Evolutionary conservation across 2,329 filamentous ascomycete species (phyloP), one percentile per base, ranked within the genome.

Genomic region (Diaporthe velutina): DNA sequence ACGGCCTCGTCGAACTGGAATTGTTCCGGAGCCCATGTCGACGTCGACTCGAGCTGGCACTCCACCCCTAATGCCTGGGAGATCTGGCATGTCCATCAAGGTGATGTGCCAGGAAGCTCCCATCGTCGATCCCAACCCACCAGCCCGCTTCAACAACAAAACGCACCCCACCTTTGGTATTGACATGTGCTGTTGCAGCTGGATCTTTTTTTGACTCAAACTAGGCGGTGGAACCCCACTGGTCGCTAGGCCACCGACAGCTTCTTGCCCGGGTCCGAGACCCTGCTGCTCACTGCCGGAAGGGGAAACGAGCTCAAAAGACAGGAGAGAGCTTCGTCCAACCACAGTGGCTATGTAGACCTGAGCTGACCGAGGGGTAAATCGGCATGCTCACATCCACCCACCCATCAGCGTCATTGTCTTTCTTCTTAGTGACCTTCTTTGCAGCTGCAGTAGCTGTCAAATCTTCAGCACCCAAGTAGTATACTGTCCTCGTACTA

Each of bases 241-340:
- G n/a, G n/a, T n/a, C 60, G 58, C 45, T 52, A 30, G 61, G 42
- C 61, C 61, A 67, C 45, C 61, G 42, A 52, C 13, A 25, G 50
- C 30, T 28, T n/a, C n/a, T 8, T 42, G 22, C 38, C 38, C 45
- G 30, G 12, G 35, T 60, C 42, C 25, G 40, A 60, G 55, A 71
- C 67, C 68, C 38, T 48, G 38, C 68, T 17, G 40, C 25, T n/a
- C 52, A 58, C 48, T 74, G 66, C 71, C 74, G 38, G 48, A 75
- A 75, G 22, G 15, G 71, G 74, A 48, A 75, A 75, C 54, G 71
- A 75, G 55, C 74, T 75, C 61, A n/a, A 68, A 48, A 61, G 55
- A 48, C 42, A 54, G 28, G 50, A 58, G 54, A 38, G 33, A 74
- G 73, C 64, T 75, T 55, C 28, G 38, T 66, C 72, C 74, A 76